phyloP scores from a whole-genome alignment of 257 asterid species.

The Gynochthodes officinalis region DNA sequence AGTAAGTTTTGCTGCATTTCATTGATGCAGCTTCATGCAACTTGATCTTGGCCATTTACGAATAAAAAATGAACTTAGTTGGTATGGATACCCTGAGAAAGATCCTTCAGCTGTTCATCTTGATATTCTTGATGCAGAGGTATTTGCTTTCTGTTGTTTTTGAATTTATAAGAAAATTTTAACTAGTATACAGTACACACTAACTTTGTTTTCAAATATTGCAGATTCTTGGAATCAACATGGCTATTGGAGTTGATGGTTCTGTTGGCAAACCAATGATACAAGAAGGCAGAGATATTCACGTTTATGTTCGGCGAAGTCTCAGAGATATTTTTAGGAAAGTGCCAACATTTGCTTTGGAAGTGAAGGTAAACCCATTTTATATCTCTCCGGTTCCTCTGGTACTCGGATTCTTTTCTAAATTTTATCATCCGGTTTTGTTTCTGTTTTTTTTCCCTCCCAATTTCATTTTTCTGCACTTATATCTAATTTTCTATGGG shows the following conservation, averaged over 20 bases:
- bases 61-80: constrained; percentile 63
- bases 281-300: constrained; percentile 88
- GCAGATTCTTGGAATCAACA: constrained; percentile 88
- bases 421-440: not conserved
- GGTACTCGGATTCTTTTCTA: not conserved
- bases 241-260: constrained; percentile 88
- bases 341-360: constrained; percentile 86
- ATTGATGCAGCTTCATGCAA: constrained; percentile 80
- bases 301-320: constrained; percentile 84
- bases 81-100: constrained; percentile 86
- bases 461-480: not conserved
- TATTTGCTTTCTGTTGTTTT: constrained; percentile 25
- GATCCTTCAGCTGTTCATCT: constrained; percentile 97
- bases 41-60: constrained; percentile 97
- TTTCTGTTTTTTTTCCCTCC: no score
- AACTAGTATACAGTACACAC: constrained; percentile 16
- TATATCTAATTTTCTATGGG: not conserved
- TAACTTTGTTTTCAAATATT: constrained; percentile 26
- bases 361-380: constrained; percentile 59
- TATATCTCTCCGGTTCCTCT: no score
- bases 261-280: constrained; percentile 85
- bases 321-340: constrained; percentile 91
- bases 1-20: constrained; percentile 10
- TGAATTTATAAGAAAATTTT: constrained; percentile 7
- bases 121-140: constrained; percentile 97